Evolutionary conservation across 495 filamentous ascomycete genomes (phyloP), one percentile per base, ranked within the genome.

Genomic region (Cladorrhinum samala): DNA sequence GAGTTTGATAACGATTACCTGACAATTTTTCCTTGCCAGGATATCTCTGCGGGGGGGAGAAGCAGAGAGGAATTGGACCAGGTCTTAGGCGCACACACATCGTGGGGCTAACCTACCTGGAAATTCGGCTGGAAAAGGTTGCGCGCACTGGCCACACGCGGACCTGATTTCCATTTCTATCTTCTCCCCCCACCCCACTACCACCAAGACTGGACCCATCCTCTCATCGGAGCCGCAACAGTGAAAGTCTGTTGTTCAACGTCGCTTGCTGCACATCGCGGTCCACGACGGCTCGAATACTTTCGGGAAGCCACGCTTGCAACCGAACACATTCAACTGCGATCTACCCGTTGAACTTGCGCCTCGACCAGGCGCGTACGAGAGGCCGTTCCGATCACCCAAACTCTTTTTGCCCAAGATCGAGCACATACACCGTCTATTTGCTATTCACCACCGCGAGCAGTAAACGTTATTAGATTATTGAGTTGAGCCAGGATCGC

Each of bases 91-190:
- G 27, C 11, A 5, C 27, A 33, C 11, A 33, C 27, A 6, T 33
- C 27, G 27, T 33, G 27, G 27, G 27, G 27, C 27, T 11, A 33
- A 33, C 27, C 27, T 33, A 33, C 6, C 18, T 20, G 45, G 23
- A 47, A 25, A 5, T 11, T 11, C 11, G 24, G 14, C n/a, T 21
- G 39, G 46, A 45, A 46, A 46, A 46, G 53, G 44, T 44, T 17
- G 7, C 14, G 46, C 27, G 52, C 52, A 43, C 27, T 50, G 40
- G 38, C 53, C 46, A 55, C 25, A 50, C 27, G 53, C 23, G 48
- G 42, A 24, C 54, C 33, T 41, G 44, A 13, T 50, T 55, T 39
- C 54, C 54, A 51, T 56, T 56, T 56, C 42, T 50, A 51, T 41
- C 45, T 33, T 30, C 40, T 23, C 39, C 30, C 27, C 41, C 54